These are phyloP conservation scores for Artomyces pyxidatus DNA, from an alignment of 768 basidiomycete species.

Conservation along the genomic window DNA sequence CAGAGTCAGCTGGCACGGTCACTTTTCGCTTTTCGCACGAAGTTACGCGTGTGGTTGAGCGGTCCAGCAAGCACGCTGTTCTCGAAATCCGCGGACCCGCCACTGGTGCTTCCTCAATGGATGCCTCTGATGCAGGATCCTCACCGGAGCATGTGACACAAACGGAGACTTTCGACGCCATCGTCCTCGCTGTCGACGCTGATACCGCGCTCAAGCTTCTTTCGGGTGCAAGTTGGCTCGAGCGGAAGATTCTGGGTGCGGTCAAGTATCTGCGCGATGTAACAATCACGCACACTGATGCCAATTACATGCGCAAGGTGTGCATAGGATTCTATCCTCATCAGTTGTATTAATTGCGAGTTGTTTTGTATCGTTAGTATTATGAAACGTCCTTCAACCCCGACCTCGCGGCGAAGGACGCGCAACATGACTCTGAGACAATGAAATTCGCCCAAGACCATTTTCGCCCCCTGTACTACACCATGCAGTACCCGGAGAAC, in stretches of 20 bases:
- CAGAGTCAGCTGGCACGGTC: slow-evolving; percentile 19
- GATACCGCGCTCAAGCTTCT: slow-evolving; percentile 36
- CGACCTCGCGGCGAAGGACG: slow-evolving; percentile 18
- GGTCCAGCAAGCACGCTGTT: slow-evolving; percentile 14
- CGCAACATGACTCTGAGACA: slow-evolving; percentile 19
- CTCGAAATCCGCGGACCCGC: slow-evolving; percentile 17
- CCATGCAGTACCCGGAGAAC: slow-evolving; percentile 34
- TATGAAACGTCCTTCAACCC: slow-evolving; percentile 33
- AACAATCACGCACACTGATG: slow-evolving; percentile 44
- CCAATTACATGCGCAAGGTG: slow-evolving; percentile 39
- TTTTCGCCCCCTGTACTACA: slow-evolving; percentile 40
- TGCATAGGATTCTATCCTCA: not conserved
- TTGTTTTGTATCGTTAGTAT: too few species aligned
- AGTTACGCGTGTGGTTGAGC: slow-evolving; percentile 20
- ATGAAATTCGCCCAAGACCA: slow-evolving; percentile 28
- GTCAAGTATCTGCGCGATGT: slow-evolving; percentile 40
- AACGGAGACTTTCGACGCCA: slow-evolving; percentile 32
- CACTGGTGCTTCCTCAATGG: not conserved
- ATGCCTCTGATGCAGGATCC: not conserved
- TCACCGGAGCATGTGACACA: slow-evolving; percentile 3
- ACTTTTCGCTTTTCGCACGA: slow-evolving; percentile 21
- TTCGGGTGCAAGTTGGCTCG: slow-evolving; percentile 29
- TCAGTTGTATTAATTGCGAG: not conserved
- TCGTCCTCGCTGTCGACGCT: slow-evolving; percentile 36
- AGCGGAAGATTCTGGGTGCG: slow-evolving; percentile 33